These are phyloP conservation scores for Russula ochroleuca DNA, from an alignment of 768 basidiomycete species.

Conservation along the genomic window DNA sequence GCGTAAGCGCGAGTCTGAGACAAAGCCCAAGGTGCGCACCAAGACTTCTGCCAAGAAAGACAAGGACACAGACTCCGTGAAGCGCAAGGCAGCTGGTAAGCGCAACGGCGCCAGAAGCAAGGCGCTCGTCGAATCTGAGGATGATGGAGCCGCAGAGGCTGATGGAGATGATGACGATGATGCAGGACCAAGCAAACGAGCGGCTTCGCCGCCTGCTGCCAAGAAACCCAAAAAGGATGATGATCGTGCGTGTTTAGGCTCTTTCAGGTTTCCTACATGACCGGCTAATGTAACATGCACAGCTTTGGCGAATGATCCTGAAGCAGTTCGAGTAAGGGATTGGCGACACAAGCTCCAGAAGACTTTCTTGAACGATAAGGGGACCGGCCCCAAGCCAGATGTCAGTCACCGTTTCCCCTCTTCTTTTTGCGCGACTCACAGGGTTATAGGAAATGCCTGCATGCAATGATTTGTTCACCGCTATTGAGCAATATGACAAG, in stretches of 20 bases:
- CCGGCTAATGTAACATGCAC: conserved; percentile 31
- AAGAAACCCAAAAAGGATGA: conserved; percentile 65
- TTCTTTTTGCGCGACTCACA: conserved; percentile 3
- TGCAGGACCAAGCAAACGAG: conserved; percentile 48
- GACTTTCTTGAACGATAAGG: conserved; percentile 66
- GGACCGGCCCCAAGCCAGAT: conserved; percentile 55
- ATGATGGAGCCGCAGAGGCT: conserved; percentile 44
- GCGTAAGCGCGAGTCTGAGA: conserved; percentile 62
- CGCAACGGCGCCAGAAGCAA: conserved; percentile 60
- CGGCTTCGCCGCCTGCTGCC: conserved; percentile 52
- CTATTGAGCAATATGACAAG: conserved; percentile 68
- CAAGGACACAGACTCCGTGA: conserved; percentile 38
- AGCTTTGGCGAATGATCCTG: conserved; percentile 50
- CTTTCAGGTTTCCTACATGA: neutral
- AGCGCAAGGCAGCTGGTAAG: conserved; percentile 39
- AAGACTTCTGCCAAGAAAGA: conserved; percentile 47
- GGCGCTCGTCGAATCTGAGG: conserved; percentile 64
- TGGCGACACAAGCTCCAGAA: conserved; percentile 94
- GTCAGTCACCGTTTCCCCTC: conserved; percentile 39
- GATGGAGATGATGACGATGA: conserved; percentile 36
- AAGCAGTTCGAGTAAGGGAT: conserved; percentile 73
- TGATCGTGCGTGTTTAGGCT: conserved; percentile 53
- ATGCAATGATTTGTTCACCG: conserved; percentile 66
- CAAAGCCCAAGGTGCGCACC: conserved; percentile 40
- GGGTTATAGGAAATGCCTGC: conserved; percentile 66